Conservation (phyloP, 306 rosid genomes). For the Fragaria iinumae region DNA sequence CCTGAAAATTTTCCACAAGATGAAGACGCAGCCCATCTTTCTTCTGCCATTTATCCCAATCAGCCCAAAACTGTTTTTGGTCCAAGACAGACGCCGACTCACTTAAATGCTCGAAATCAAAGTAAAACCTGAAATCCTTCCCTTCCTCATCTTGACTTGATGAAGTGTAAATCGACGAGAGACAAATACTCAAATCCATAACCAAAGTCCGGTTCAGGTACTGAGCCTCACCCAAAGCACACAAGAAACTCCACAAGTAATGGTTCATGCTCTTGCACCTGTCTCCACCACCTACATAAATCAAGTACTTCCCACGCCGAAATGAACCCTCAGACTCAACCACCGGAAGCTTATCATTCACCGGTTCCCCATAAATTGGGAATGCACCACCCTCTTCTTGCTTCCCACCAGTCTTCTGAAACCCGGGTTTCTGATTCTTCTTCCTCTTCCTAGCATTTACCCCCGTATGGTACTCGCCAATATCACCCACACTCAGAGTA, state of each 20-base stretch:
- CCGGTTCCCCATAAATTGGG: slow-evolving; percentile 84
- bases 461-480: slow-evolving; percentile 90
- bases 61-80: slow-evolving; percentile 84
- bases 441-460: slow-evolving; percentile 89
- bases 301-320: slow-evolving; percentile 66
- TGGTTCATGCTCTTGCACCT: slow-evolving; percentile 98
- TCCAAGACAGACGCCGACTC: slow-evolving; percentile 90
- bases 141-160: slow-evolving; percentile 88
- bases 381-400: slow-evolving; percentile 37
- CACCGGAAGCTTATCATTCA: slow-evolving; percentile 79
- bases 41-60: slow-evolving; percentile 83
- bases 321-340: slow-evolving; percentile 86
- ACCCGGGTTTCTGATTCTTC: slow-evolving; percentile 59
- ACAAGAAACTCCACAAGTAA: slow-evolving; percentile 94
- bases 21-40: slow-evolving; percentile 62
- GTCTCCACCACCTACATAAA: slow-evolving; percentile 80
- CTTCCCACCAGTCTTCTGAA: slow-evolving; percentile 57
- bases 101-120: slow-evolving; percentile 92
- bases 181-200: slow-evolving; percentile 91
- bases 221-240: slow-evolving; percentile 99
- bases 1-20: slow-evolving; percentile 74
- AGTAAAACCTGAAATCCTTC: slow-evolving; percentile 93
- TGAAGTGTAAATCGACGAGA: slow-evolving; percentile 74
- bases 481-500: slow-evolving; percentile 53
- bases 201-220: slow-evolving; percentile 93